Base-by-base conservation (phyloP, 1,284 basidiomycete species). In the Trichosporon sp. region DNA sequence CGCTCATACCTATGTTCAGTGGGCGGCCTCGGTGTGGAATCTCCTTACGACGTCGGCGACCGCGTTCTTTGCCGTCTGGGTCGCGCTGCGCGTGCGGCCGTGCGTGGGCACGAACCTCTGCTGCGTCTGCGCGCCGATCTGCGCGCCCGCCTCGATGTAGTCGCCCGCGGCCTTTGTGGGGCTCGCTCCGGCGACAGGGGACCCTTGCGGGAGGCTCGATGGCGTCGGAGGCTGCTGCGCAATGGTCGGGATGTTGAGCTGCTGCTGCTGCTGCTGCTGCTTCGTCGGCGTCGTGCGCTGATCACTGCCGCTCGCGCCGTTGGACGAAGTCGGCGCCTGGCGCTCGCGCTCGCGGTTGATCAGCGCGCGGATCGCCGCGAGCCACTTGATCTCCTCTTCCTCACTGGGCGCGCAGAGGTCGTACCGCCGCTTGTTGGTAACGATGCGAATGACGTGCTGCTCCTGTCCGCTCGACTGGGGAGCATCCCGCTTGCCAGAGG, bases 301-400 rank as follows among this genome's bases (percentile, higher is more conserved):
- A 31, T 21, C 37, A 31, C 35, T 4, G 38, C 19, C 19, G 63
- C 56, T 16, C 8, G 31, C 2, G 37, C 71, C n/a, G 68, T 43
- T 54, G 38, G 40, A 35, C 31, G 35, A 37, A 10, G 61, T 31
- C 16, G n/a, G 38, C 1, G 19, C 65, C 43, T 67, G 71, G 38
- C 38, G 65, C 67, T 74, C 76, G 14, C 83, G 73, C 67, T 81
- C 78, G 66, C 81, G 77, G 71, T 81, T 82, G 65, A 98, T 90
- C 77, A 98, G 87, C 75, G 94, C 94, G 68, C 94, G 90, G 64
- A 99, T 89, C 8, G 96, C 94, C 63, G 94, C 94, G 56, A 99
- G 86, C 97, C 97, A 99, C 82, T 92, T 93, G 84, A 99, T 97
- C 85, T 99, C 97, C 78, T 99, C 96, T 78, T 98, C 97, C 83